Evolutionary conservation across 2,329 filamentous ascomycete genomes (phyloP).

Genomic region (Chlorencoelia australis): DNA sequence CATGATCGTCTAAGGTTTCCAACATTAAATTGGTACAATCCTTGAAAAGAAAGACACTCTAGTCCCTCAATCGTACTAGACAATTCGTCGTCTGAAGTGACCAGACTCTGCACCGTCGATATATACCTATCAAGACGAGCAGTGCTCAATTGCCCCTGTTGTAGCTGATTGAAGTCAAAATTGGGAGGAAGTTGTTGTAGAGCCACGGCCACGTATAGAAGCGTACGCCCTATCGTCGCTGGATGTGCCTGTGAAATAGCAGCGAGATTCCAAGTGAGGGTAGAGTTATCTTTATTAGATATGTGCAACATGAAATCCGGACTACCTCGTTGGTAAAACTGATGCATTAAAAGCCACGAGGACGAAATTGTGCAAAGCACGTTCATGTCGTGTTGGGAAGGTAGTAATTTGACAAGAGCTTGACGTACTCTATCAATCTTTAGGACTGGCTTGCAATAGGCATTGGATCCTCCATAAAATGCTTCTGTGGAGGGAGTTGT

Average conservation of each 20-base stretch:
- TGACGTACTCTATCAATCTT: constrained; percentile 22
- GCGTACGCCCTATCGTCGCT: constrained; percentile 18
- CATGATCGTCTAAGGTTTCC: constrained; percentile 41
- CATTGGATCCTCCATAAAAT: constrained; percentile 5
- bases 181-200: constrained; percentile 21
- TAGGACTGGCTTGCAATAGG: constrained; percentile 11
- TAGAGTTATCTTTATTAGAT: constrained; percentile 1
- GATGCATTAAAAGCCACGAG: constrained; percentile 21
- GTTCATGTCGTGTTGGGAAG: constrained; percentile 21
- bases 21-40: constrained; percentile 35
- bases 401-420: constrained; percentile 21
- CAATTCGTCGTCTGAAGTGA: constrained; percentile 39
- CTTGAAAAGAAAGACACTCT: constrained; percentile 40
- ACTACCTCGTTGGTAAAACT: constrained; percentile 11
- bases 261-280: constrained; percentile 15
- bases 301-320: constrained; percentile 2
- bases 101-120: constrained; percentile 21
- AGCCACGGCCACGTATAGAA: constrained; percentile 22
- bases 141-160: constrained; percentile 14
- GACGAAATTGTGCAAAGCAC: constrained; percentile 16
- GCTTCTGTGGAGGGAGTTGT: constrained; percentile 13
- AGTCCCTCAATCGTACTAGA: constrained; percentile 39
- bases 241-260: constrained; percentile 18
- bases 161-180: constrained; percentile 17
- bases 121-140: constrained; percentile 22